These are phyloP conservation scores for Trapa bicornis DNA, from an alignment of 345 rosid genomes.

Conservation along the genomic window DNA sequence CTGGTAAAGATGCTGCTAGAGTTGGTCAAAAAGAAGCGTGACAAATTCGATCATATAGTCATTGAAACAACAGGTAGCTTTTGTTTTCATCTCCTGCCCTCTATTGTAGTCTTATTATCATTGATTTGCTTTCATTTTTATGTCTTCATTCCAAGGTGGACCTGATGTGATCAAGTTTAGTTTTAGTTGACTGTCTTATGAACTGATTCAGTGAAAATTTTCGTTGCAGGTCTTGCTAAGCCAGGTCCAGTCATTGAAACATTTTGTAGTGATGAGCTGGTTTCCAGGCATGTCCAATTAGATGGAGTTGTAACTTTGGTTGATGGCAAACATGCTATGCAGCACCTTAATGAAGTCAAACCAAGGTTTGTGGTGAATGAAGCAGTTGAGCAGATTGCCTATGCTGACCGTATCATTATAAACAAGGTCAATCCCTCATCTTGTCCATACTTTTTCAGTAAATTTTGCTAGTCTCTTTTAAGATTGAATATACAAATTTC, in stretches of 20 bases:
- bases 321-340: slow-evolving; percentile 65
- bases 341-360: slow-evolving; percentile 54
- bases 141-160: background rate
- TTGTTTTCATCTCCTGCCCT: background rate
- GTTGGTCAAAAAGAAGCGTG: slow-evolving; percentile 41
- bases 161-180: background rate
- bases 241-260: slow-evolving; percentile 73
- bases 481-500: background rate
- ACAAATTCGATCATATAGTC: slow-evolving; percentile 62
- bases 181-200: slow-evolving; percentile 1
- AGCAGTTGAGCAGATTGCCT: slow-evolving; percentile 72
- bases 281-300: slow-evolving; percentile 40
- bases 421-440: slow-evolving; percentile 37
- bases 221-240: slow-evolving; percentile 59
- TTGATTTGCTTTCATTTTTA: background rate
- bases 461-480: background rate
- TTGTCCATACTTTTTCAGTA: background rate
- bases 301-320: slow-evolving; percentile 78
- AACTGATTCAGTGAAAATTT: background rate
- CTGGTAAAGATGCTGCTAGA: slow-evolving; percentile 70
- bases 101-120: background rate
- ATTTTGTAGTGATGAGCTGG: slow-evolving; percentile 53
- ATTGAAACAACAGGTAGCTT: slow-evolving; percentile 66
- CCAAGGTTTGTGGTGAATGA: slow-evolving; percentile 70
- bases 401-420: slow-evolving; percentile 63